phyloP scores from a whole-genome alignment of 2,329 filamentous ascomycete genomes.

The Diaporthe batatas region DNA sequence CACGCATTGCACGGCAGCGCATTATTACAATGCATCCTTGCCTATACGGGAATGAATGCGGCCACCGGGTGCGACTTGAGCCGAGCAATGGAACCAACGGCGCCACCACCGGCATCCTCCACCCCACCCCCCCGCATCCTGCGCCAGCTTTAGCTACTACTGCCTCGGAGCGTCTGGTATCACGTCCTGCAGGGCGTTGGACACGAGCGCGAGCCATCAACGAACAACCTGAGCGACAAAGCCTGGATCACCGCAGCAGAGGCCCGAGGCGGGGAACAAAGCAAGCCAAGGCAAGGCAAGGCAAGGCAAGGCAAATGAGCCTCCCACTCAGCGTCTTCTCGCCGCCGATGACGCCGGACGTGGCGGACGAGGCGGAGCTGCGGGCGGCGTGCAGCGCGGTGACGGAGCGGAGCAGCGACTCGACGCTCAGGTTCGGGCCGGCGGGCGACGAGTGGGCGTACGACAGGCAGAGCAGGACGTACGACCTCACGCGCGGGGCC shows the following conservation, averaged over 20 bases:
- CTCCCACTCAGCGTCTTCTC: slow-evolving; percentile 24
- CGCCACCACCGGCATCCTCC: slow-evolving; percentile 6
- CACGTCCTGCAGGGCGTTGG: neutral
- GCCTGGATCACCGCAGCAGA: neutral
- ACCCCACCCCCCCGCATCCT: slow-evolving; percentile 10
- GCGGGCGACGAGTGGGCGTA: slow-evolving; percentile 51
- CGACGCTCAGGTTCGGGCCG: slow-evolving; percentile 48
- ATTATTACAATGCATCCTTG: slow-evolving; percentile 20
- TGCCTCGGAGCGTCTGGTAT: neutral
- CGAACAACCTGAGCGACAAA: neutral
- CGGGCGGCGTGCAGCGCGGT: slow-evolving; percentile 9
- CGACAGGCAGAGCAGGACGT: slow-evolving; percentile 46
- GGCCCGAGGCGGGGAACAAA: neutral
- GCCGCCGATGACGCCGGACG: slow-evolving; percentile 7
- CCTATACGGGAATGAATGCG: slow-evolving; percentile 9
- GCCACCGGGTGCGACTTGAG: slow-evolving; percentile 15
- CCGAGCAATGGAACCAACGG: slow-evolving; percentile 21
- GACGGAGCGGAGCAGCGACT: slow-evolving; percentile 5
- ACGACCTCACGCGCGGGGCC: slow-evolving; percentile 48
- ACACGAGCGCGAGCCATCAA: neutral
- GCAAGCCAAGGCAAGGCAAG: no score
- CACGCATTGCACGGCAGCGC: slow-evolving; percentile 24
- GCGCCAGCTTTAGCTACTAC: slow-evolving; percentile 8
- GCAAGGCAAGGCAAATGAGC: no score
- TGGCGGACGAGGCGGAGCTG: slow-evolving; percentile 7